These are phyloP conservation scores for Coelastrella sp. DNA, from an alignment of 139 green algal species.

Conservation along the genomic window DNA sequence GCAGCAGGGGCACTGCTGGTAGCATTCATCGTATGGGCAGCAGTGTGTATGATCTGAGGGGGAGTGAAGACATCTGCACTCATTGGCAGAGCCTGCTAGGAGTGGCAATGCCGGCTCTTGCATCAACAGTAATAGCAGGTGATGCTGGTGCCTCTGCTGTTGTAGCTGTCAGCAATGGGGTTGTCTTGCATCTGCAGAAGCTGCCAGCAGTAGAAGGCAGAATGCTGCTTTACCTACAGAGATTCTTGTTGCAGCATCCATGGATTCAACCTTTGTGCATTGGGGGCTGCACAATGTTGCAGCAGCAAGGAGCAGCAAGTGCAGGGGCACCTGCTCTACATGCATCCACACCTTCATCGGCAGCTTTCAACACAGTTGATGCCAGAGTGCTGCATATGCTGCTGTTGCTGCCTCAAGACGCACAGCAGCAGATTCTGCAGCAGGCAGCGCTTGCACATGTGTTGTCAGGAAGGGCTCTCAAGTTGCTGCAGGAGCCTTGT, in stretches of 20 bases:
- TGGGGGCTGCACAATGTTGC: neutral
- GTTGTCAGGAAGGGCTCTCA: neutral
- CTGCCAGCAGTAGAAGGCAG: neutral
- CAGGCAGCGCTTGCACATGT: neutral
- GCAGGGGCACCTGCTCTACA: neutral
- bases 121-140: neutral
- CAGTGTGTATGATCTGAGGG: neutral
- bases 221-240: constrained; percentile 9
- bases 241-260: constrained; percentile 31
- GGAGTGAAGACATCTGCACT: neutral
- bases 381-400: neutral
- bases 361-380: neutral
- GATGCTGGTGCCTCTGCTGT: neutral
- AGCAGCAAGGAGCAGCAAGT: neutral
- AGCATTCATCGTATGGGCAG: neutral
- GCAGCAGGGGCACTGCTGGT: too few relatives aligned
- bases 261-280: neutral
- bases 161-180: neutral
- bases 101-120: neutral
- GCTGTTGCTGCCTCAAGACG: constrained; percentile 14
- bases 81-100: constrained; percentile 19
- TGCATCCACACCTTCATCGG: too few relatives aligned
- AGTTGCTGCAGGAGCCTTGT: neutral
- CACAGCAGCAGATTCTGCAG: constrained; percentile 20
- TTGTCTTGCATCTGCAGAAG: neutral